Evolutionary conservation across 192 early-diverging fungal species (phyloP).

Genomic region (Gryganskiella cystojenkinii): DNA sequence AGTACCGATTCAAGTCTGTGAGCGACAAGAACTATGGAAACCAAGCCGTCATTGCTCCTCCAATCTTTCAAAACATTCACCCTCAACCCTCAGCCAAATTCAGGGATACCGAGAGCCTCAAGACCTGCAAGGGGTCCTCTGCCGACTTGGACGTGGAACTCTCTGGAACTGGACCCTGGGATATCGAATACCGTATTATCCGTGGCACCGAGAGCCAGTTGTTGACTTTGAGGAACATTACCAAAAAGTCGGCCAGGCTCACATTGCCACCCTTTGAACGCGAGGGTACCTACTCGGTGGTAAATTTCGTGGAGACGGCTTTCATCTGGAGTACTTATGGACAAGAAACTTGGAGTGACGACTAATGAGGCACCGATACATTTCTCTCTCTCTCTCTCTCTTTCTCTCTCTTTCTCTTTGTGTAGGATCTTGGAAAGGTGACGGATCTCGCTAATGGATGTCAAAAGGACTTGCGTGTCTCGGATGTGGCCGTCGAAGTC

Average conservation of each 20-base stretch:
- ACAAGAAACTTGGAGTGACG: too few species aligned
- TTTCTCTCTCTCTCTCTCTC: not conserved
- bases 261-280: constrained; percentile 34
- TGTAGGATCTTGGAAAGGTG: constrained; percentile 35
- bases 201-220: constrained; percentile 22
- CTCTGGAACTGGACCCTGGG: constrained; percentile 38
- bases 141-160: constrained; percentile 29
- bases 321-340: not conserved
- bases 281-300: constrained; percentile 37
- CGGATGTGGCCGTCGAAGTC: constrained; percentile 39
- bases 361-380: too few species aligned
- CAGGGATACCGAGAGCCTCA: constrained; percentile 7
- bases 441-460: constrained; percentile 41
- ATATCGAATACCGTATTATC: constrained; percentile 44
- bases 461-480: constrained; percentile 32
- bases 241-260: constrained; percentile 14
- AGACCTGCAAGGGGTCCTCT: constrained; percentile 27
- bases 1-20: constrained; percentile 40
- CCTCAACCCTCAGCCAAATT: constrained; percentile 42
- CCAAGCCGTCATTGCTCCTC: constrained; percentile 21
- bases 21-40: constrained; percentile 41
- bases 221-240: constrained; percentile 18
- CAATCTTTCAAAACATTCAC: constrained; percentile 44
- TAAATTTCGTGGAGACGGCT: not conserved
- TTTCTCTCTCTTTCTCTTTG: not conserved